Conservation (phyloP, 345 rosid species). For the Alliaria petiolata region DNA sequence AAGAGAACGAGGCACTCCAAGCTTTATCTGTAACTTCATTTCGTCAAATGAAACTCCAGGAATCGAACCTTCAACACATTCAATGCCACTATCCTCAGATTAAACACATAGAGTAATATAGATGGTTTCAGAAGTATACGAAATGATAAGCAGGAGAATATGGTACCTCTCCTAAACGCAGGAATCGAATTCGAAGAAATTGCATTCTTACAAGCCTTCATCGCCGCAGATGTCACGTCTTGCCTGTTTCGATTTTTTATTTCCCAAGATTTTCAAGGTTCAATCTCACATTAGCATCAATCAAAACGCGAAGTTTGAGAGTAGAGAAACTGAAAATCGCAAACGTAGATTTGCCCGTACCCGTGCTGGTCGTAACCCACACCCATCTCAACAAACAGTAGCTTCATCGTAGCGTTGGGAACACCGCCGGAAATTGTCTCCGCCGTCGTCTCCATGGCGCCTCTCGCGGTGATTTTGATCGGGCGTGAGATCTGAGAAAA, state of each 20-base stretch:
- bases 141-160: not conserved
- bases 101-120: too few relatives aligned
- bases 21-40: constrained; percentile 83
- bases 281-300: too few relatives aligned
- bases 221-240: constrained; percentile 79
- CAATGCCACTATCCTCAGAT: not conserved
- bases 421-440: constrained; percentile 23
- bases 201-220: constrained; percentile 89
- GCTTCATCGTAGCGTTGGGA: constrained; percentile 52
- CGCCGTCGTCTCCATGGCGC: constrained; percentile 46
- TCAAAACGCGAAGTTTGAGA: not conserved
- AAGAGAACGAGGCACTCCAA: constrained; percentile 85
- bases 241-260: constrained; percentile 38
- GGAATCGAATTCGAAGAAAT: constrained; percentile 92
- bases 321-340: not conserved
- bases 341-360: constrained; percentile 22
- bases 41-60: constrained; percentile 83
- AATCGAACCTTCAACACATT: constrained; percentile 63
- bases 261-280: not conserved
- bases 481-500: constrained; percentile 32
- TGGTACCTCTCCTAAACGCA: constrained; percentile 76
- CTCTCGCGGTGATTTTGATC: constrained; percentile 22
- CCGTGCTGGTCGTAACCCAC: constrained; percentile 99
- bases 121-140: not conserved
- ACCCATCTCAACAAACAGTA: constrained; percentile 96